Percentiles rank a stretch among this genome's conserved stretches.
These are phyloP conservation scores for Chaetomidium leptoderma DNA, from an alignment of 495 filamentous ascomycete species.

Conservation along the genomic window DNA sequence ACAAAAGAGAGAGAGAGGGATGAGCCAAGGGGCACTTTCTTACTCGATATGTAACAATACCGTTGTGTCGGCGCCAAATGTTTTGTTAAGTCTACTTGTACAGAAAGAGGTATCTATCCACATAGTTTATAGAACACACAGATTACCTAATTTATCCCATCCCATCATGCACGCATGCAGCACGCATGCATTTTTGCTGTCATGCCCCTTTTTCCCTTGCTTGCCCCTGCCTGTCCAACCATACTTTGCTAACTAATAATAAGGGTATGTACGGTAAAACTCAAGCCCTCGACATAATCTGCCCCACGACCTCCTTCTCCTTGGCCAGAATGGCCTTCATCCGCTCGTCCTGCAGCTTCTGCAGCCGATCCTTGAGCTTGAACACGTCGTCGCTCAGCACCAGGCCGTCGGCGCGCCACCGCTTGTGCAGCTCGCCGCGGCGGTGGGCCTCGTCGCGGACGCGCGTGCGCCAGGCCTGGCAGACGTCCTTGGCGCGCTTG, in stretches of 20 bases:
- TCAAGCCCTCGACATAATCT: constrained; percentile 19
- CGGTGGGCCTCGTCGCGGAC: constrained; percentile 51
- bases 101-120: constrained; percentile 23
- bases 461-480: constrained; percentile 57
- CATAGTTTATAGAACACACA: constrained; percentile 18
- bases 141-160: constrained; percentile 8
- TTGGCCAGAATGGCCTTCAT: constrained; percentile 61
- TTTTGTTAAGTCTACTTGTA: constrained; percentile 20
- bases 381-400: constrained; percentile 63
- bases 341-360: constrained; percentile 68
- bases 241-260: too few relatives aligned
- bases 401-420: constrained; percentile 55
- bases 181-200: not conserved
- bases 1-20: not conserved
- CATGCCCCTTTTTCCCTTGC: too few relatives aligned
- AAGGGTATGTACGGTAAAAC: too few relatives aligned
- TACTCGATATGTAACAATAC: constrained; percentile 24
- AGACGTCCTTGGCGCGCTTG: constrained; percentile 50
- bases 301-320: constrained; percentile 62
- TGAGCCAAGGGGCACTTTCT: not conserved
- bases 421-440: constrained; percentile 60
- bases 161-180: not conserved
- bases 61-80: constrained; percentile 6
- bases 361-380: constrained; percentile 63
- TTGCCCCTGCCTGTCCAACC: not conserved